Evolutionary conservation across 495 filamentous ascomycete species (phyloP).

Genomic region (Pyrenula aspistea): DNA sequence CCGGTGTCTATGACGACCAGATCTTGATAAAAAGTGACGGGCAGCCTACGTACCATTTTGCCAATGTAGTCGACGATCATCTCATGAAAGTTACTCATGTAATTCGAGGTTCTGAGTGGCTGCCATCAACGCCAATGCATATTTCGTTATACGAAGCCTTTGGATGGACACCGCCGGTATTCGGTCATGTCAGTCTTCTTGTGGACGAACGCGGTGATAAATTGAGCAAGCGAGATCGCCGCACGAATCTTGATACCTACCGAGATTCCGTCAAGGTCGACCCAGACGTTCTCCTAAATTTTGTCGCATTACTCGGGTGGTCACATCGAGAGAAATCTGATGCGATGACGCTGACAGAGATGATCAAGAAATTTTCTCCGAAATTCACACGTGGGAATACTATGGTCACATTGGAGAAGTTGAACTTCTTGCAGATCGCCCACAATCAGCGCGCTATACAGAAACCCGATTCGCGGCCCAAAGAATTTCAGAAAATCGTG

Average conservation of each 20-base stretch:
- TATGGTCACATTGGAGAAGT: conserved; percentile 68
- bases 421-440: conserved; percentile 64
- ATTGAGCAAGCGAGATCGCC: conserved; percentile 74
- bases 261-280: conserved; percentile 53
- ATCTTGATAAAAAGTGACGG: conserved; percentile 85
- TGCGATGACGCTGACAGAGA: conserved; percentile 55
- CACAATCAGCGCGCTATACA: conserved; percentile 42
- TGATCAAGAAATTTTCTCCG: conserved; percentile 63
- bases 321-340: conserved; percentile 53
- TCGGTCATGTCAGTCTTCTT: conserved; percentile 82
- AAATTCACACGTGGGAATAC: conserved; percentile 85
- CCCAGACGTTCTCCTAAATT: conserved; percentile 68
- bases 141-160: conserved; percentile 79
- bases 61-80: conserved; percentile 94
- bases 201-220: conserved; percentile 66
- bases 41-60: conserved; percentile 89
- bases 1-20: conserved; percentile 55
- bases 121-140: conserved; percentile 85
- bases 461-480: conserved; percentile 11
- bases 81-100: conserved; percentile 93
- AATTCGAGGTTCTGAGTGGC: conserved; percentile 86
- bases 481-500: conserved; percentile 36
- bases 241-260: conserved; percentile 58
- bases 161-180: conserved; percentile 70
- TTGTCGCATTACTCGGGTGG: conserved; percentile 79